These are phyloP conservation scores for Saccharomycopsis amapae DNA, from an alignment of 805 yeast genomes.

Conservation along the genomic window DNA sequence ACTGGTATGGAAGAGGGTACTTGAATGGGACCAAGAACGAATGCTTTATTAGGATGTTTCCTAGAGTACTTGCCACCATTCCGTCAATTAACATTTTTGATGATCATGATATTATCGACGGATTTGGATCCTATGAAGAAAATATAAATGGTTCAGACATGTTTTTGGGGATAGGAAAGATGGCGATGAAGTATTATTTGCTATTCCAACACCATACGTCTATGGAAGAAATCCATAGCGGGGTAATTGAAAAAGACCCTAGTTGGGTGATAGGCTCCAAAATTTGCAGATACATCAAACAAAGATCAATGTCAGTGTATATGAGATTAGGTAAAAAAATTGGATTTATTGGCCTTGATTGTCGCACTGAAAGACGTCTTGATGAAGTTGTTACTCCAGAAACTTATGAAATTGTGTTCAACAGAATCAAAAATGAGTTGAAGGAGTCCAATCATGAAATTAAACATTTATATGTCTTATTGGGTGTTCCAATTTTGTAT, in stretches of 20 bases:
- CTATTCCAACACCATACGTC: constrained; percentile 82
- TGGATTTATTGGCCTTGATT: constrained; percentile 74
- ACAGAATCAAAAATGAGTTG: constrained; percentile 37
- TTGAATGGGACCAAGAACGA: constrained; percentile 39
- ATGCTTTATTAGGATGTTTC: constrained; percentile 57
- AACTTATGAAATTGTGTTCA: constrained; percentile 57
- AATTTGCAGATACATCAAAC: constrained; percentile 55
- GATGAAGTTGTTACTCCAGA: constrained; percentile 44
- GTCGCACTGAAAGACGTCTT: constrained; percentile 81
- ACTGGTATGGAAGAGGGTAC: constrained; percentile 82
- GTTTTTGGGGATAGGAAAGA: constrained; percentile 62
- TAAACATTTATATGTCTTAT: constrained; percentile 71
- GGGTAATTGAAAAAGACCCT: constrained; percentile 34
- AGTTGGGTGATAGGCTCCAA: constrained; percentile 55
- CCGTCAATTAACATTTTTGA: constrained; percentile 85
- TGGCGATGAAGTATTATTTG: constrained; percentile 82
- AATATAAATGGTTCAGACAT: constrained; percentile 63
- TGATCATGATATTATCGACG: constrained; percentile 96
- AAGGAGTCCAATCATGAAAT: constrained; percentile 41
- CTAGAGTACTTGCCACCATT: constrained; percentile 71
- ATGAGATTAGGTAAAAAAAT: constrained; percentile 68
- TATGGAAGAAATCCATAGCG: constrained; percentile 35
- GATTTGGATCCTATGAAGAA: constrained; percentile 81
- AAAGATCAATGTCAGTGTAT: constrained; percentile 59
- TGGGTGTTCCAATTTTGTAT: constrained; percentile 93